Evolutionary conservation across 495 filamentous ascomycete genomes (phyloP), one percentile per base, ranked within the genome.

Genomic region (Tuber microsphaerosporum): DNA sequence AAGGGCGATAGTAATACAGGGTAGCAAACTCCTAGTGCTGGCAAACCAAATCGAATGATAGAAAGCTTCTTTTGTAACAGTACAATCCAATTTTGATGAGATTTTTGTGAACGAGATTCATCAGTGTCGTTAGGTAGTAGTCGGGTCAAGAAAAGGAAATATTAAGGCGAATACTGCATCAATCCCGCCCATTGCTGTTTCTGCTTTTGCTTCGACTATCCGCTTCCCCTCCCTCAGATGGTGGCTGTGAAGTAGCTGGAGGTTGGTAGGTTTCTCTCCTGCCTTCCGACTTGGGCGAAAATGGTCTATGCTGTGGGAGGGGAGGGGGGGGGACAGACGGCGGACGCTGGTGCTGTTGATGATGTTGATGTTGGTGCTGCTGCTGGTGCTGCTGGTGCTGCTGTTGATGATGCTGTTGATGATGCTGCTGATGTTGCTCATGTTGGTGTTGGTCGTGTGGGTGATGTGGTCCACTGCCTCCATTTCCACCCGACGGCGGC

Each of bases 381-480:
- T 72, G 73, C 2, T 74, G 65, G n/a, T 74, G 73, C 26, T 69
- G 44, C 19, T 79, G 77, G 1, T 79, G 75, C 43, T 80, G 78
- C 37, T 76, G 75, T 17, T 72, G 73, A 3, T 75, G 43, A n/a
- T 75, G 73, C 31, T 69, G 44, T 31, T 79, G 77, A 1, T 79
- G 75, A 20, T 74, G 78, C 45, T 80, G 73, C 17, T 80, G 79
- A 1, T 80, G 78, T 39, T 81, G 79, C 37, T 80, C 70, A 71
- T 76, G 80, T 56, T 81, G 80, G 20, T 81, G 75, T 72, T 81
- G 80, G 26, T 81, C 78, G 37, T 82, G 84, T 44, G 84, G 81
- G 20, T 81, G 78, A 34, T 81, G 78, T 20, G 69, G 69, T n/a
- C 79, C 79, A 51, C 78, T 72, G 22, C 79, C 74, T 70, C 65